Base-by-base conservation (phyloP, 2,329 filamentous ascomycete genomes). In the Fusarium sp. region DNA sequence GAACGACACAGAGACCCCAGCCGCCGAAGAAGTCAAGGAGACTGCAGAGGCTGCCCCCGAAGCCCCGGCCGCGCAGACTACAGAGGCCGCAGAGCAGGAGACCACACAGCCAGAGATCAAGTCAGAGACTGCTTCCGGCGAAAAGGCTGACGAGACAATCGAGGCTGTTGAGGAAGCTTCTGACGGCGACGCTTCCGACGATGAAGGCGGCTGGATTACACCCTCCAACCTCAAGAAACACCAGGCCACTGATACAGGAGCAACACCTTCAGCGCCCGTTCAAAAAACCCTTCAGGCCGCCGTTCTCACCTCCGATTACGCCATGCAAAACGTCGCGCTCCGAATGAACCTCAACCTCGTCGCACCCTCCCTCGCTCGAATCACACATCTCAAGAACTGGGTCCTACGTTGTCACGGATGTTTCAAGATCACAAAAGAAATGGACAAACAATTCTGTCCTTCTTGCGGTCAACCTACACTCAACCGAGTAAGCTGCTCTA, bases 261-360 rank as follows among this genome's bases (percentile, higher is more conserved):
- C 81, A 8, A 79, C 83, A 3, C 80, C 85, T 39, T 80, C 85
- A 48, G 79, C 84, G 62, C 78, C 85, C 3, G 84, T 88, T 55
- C 84, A 88, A 35, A 87, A 88, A 66, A 89, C 88, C 15, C 91
- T 98, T 72, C 91, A 97, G 80, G 93, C 93, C 18, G 95, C 94
- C n/a, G 90, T 95, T 43, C 91, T 98, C 76, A 98, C 96, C 3
- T 94, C 92, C 57, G 96, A 99, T 83, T 98, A 93, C 81, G 95
- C 96, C 57, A 97, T 99, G 93, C 95, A 98, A 82, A 98, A 98
- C 78, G 94, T 98, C 10, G 88, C 96, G 3, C 86, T 99, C 7
- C 93, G 97, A 73, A 97, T 98, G 84, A 97, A 98, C 82, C 88
- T 99, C 54, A 93, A 96, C 77, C 88, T 98, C 13, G 86, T 98